These are phyloP conservation scores for Mucor velutinosus DNA, from an alignment of 371 early-diverging fungal genomes.

Conservation along the genomic window DNA sequence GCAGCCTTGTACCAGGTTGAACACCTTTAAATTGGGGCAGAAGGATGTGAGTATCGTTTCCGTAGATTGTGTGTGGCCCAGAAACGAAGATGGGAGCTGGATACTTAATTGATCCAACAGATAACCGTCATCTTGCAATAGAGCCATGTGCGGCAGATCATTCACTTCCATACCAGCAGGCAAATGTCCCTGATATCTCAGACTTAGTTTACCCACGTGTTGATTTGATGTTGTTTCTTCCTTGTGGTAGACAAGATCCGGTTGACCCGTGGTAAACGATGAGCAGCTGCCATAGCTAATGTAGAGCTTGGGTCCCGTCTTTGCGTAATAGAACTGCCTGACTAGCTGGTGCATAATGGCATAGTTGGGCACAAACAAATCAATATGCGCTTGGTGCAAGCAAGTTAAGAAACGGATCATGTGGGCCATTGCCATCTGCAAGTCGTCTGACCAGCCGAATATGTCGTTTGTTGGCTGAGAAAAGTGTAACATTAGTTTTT, in stretches of 20 bases:
- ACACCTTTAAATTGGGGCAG: not conserved
- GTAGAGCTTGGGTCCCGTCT: not conserved
- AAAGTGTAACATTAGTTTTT: not conserved
- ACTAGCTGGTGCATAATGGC: not conserved
- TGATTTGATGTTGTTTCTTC: not conserved
- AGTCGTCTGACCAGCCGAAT: not conserved
- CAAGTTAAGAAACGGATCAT: not conserved
- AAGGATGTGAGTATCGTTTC: not conserved
- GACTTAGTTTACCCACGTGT: not conserved
- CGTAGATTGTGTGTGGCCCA: not conserved
- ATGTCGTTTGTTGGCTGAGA: conserved; percentile 4
- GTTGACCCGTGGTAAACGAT: not conserved
- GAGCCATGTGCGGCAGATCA: not conserved
- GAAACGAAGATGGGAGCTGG: not conserved
- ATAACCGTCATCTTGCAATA: not conserved
- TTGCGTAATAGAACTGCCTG: not conserved
- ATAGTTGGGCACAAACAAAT: not conserved
- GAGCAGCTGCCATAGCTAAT: not conserved
- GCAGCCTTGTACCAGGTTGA: not conserved
- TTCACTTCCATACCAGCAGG: not conserved
- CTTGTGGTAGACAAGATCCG: not conserved
- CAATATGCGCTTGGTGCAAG: not conserved
- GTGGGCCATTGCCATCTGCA: not conserved
- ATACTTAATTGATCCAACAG: not conserved
- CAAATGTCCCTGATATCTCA: not conserved